Base-by-base conservation (phyloP, 192 early-diverging fungal species). In the Podila epicladia region DNA sequence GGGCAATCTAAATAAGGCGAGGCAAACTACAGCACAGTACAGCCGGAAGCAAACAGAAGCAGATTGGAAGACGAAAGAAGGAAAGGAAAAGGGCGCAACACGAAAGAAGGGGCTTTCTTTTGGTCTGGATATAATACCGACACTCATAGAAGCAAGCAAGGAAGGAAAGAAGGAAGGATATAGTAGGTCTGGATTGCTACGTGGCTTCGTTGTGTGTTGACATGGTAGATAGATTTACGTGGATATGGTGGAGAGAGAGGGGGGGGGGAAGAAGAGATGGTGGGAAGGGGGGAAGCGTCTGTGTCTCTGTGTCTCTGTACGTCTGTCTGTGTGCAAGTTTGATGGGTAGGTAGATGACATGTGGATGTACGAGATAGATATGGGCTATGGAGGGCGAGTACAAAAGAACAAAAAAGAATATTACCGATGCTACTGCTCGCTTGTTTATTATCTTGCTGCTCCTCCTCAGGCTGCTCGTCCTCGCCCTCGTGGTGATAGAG, bases 401-500 rank as follows among this genome's bases (percentile, higher is more conserved):
- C 28, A 60, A 60, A 60, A 29, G 31, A 29, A 60, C 38, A 61
- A 33, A 20, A 61, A 17, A 61, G 26, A 33, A 9, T 55, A 55
- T 26, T 26, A 55, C n/a, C 24, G 31, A 35, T 67, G 53, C 65
- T 48, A 57, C 49, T 53, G 22, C 32, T 35, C 29, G 53, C 26
- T 15, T 50, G 65, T 24, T 35, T 20, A 53, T 8, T 57, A 31
- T 24, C 33, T 20, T 67, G 32, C 50, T n/a, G 20, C 28, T 48
- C 64, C 29, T 51, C 29, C 11, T 45, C 48, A 48, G 17, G 59
- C 28, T 71, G 65, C 55, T 58, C 62, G 12, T 62, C 63, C 22
- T 37, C 59, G 57, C 67, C 75, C 51, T 79, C 75, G 37, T 59
- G 49, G 22, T 48, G 31, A 50, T 79, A 79, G 33, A 79, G 70